Evolutionary conservation across 2,329 filamentous ascomycete species (phyloP).

Genomic region (Fusarium mexicanum): DNA sequence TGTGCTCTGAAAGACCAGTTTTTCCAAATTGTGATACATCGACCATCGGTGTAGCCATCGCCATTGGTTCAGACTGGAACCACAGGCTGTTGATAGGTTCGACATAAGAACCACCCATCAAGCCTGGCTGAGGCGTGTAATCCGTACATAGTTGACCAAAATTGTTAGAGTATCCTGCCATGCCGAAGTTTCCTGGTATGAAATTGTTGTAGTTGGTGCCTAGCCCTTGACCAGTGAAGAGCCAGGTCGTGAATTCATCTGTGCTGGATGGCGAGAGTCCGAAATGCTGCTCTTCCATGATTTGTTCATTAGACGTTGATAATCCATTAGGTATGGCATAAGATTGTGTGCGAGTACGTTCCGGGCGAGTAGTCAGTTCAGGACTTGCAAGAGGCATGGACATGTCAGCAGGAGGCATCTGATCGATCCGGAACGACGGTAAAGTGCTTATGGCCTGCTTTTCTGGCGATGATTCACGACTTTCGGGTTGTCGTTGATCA

Average conservation of each 20-base stretch:
- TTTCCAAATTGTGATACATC: slow-evolving; percentile 40
- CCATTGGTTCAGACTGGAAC: slow-evolving; percentile 42
- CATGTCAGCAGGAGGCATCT: slow-evolving; percentile 34
- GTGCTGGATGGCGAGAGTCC: slow-evolving; percentile 42
- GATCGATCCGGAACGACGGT: slow-evolving; percentile 33
- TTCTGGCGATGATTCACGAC: slow-evolving; percentile 39
- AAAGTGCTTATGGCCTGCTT: slow-evolving; percentile 29
- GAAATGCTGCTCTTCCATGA: slow-evolving; percentile 42
- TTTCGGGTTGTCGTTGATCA: slow-evolving; percentile 31
- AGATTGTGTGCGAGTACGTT: slow-evolving; percentile 32
- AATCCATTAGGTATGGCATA: slow-evolving; percentile 39
- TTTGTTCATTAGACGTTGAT: slow-evolving; percentile 29
- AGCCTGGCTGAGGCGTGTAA: slow-evolving; percentile 36
- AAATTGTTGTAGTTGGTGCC: slow-evolving; percentile 38
- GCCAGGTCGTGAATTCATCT: slow-evolving; percentile 43
- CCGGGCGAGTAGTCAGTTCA: slow-evolving; percentile 28
- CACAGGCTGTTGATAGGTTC: slow-evolving; percentile 43
- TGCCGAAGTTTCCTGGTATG: slow-evolving; percentile 34
- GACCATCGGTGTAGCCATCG: slow-evolving; percentile 36
- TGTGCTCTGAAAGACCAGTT: slow-evolving; percentile 41
- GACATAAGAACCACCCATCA: slow-evolving; percentile 40
- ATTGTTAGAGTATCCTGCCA: slow-evolving; percentile 42
- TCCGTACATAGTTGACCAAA: slow-evolving; percentile 43
- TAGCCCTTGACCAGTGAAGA: slow-evolving; percentile 41
- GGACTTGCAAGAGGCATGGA: slow-evolving; percentile 38